These are phyloP conservation scores for Populus hybrid DNA, from an alignment of 441 rosid genomes.

Conservation along the genomic window DNA sequence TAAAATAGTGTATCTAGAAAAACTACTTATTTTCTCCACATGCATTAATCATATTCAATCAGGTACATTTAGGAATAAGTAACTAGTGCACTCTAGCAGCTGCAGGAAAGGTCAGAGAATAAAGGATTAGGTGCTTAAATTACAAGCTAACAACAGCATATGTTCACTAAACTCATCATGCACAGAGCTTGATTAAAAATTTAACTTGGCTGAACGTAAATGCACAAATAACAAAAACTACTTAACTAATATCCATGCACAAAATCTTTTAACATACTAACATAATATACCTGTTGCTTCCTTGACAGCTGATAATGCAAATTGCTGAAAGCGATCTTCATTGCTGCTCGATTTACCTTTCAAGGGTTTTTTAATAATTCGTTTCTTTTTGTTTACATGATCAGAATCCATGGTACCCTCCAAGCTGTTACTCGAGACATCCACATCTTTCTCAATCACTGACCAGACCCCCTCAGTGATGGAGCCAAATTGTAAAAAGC, in stretches of 20 bases:
- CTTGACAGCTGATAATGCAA: conserved; percentile 66
- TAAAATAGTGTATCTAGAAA: not conserved
- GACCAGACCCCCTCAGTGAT: conserved; percentile 76
- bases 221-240: not conserved
- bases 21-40: not conserved
- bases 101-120: not conserved
- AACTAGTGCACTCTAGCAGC: not conserved
- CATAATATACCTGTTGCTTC: conserved; percentile 50
- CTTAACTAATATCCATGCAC: not conserved
- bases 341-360: conserved; percentile 29
- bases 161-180: not conserved
- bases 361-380: conserved; percentile 23
- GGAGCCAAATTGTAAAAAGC: conserved; percentile 47
- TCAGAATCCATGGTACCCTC: conserved; percentile 22
- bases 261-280: not conserved
- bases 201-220: not conserved
- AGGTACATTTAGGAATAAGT: not conserved
- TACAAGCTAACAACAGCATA: conserved; percentile 2
- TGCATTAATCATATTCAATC: not conserved
- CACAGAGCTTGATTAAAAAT: conserved; percentile 6
- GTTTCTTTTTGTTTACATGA: conserved; percentile 37
- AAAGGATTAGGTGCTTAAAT: not conserved
- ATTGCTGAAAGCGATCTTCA: conserved; percentile 41
- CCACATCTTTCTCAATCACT: conserved; percentile 56
- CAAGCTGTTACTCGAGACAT: conserved; percentile 22